Evolutionary conservation across 2,329 filamentous ascomycete genomes (phyloP).

Genomic region (Emericellopsis cladophorae): DNA sequence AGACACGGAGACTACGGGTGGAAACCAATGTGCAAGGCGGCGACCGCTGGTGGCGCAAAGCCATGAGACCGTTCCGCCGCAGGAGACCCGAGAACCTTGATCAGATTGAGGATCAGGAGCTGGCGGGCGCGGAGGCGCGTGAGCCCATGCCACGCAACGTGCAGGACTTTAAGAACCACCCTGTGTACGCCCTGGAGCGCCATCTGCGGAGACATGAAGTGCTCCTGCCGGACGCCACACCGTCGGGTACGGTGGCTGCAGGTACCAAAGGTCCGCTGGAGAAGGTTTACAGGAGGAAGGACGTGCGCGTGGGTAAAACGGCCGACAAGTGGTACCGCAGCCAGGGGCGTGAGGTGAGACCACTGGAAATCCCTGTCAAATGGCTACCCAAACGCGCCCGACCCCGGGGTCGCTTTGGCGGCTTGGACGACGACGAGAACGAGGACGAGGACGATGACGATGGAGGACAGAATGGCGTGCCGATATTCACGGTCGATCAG

Average conservation of each 20-base stretch:
- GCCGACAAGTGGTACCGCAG: slow-evolving; percentile 79
- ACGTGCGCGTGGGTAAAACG: slow-evolving; percentile 68
- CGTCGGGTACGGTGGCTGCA: slow-evolving; percentile 66
- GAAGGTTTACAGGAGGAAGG: slow-evolving; percentile 66
- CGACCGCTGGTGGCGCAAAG: slow-evolving; percentile 39
- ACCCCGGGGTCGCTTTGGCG: slow-evolving; percentile 7
- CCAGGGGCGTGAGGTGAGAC: slow-evolving; percentile 65
- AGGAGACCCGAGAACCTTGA: slow-evolving; percentile 49
- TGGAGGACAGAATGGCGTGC: slow-evolving; percentile 29
- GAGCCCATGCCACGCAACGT: slow-evolving; percentile 83
- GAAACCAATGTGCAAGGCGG: slow-evolving; percentile 43
- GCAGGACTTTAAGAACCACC: slow-evolving; percentile 78
- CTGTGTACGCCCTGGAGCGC: slow-evolving; percentile 69
- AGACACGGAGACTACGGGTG: slow-evolving; percentile 71
- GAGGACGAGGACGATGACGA: slow-evolving; percentile 9
- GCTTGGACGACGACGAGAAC: slow-evolving; percentile 11
- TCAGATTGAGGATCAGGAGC: slow-evolving; percentile 69
- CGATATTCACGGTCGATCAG: slow-evolving; percentile 49
- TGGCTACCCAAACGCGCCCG: slow-evolving; percentile 42
- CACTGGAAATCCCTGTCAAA: slow-evolving; percentile 73
- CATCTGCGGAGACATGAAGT: slow-evolving; percentile 79
- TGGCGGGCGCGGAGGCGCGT: slow-evolving; percentile 55
- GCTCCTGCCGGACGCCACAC: slow-evolving; percentile 53
- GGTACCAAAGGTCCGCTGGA: slow-evolving; percentile 54
- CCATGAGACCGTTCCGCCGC: slow-evolving; percentile 33